Percentiles rank a stretch among this genome's conserved stretches.
Evolutionary conservation across 2,329 filamentous ascomycete genomes (phyloP).

Genomic region (Cordyceps farinosa): DNA sequence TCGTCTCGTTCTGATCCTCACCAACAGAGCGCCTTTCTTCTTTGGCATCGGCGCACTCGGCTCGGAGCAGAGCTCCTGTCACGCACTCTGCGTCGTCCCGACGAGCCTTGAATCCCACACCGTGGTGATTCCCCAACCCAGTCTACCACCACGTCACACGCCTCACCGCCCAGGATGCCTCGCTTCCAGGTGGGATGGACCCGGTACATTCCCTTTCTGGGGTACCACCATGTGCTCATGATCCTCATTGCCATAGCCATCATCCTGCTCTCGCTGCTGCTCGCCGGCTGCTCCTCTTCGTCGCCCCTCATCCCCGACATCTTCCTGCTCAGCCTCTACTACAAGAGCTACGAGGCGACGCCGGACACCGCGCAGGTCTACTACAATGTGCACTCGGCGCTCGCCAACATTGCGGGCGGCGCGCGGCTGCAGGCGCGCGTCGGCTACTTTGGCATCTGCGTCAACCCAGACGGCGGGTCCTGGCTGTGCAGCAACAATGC

Average conservation of each 20-base stretch:
- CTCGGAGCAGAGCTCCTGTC: not conserved
- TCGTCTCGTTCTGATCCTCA: not conserved
- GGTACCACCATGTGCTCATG: slow-evolving; percentile 89
- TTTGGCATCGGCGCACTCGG: not conserved
- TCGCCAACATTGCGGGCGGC: slow-evolving; percentile 82
- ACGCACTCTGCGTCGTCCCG: not conserved
- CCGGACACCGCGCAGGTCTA: slow-evolving; percentile 87
- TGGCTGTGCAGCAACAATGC: slow-evolving; percentile 98
- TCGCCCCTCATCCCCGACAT: slow-evolving; percentile 93
- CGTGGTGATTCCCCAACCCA: not conserved
- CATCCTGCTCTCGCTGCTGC: slow-evolving; percentile 85
- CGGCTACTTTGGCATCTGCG: slow-evolving; percentile 96
- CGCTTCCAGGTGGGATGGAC: slow-evolving; percentile 23
- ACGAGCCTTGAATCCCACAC: slow-evolving; percentile 3
- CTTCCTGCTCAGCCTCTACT: slow-evolving; percentile 98
- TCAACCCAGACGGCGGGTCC: slow-evolving; percentile 83
- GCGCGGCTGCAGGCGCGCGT: slow-evolving; percentile 86
- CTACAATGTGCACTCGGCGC: slow-evolving; percentile 79
- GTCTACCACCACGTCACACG: not conserved
- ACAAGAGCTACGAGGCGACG: slow-evolving; percentile 76
- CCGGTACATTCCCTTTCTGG: slow-evolving; percentile 63
- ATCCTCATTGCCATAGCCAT: slow-evolving; percentile 91
- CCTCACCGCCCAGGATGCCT: slow-evolving; percentile 11
- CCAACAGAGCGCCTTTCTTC: not conserved
- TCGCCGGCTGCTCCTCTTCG: slow-evolving; percentile 95